Base-by-base conservation (phyloP, 768 basidiomycete genomes). In the Auricularia sp. region DNA sequence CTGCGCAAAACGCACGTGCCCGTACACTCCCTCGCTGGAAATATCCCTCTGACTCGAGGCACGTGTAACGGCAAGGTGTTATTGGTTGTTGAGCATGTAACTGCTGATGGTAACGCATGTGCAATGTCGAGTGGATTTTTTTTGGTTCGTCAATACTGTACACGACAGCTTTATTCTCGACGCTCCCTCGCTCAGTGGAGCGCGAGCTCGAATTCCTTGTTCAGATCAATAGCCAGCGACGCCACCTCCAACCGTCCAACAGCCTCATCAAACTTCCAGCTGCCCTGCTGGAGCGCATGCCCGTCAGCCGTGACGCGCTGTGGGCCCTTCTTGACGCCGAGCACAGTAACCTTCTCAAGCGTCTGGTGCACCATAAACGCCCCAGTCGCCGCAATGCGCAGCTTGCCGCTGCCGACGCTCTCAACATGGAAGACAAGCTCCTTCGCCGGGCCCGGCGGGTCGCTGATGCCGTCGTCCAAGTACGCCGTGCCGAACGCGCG, bases 381-480 rank as follows among this genome's bases (percentile, higher is more conserved):
- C 1, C 80, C 84, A 1, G 65, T 60, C 51, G 73, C 75, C 39
- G 66, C 66, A 42, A 42, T 42, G 39, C 2, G 39, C 39, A 42
- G 39, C 39, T 42, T 42, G 8, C 29, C 2, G 29, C 12, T 42
- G 39, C 39, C 39, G 3, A 7, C 39, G 39, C 39, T 14, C 39
- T 7, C 39, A 7, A 42, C 39, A 14, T 14, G 7, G 39, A 42
- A 42, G 8, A 14, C 39, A 7, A 42, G 39, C 12, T 42, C 39
- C 39, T 14, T 42, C 7, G 39, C 7, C 39, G 80, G 78, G n/a
- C 81, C 80, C n/a, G 84, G 84, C 23, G 84, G 83, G 64, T 80
- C 70, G 68, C 78, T 84, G 42, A 83, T 77, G 8, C 88, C 90
- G 69, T 91, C 90, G 70, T 91, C 90, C 21, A 91, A 67, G 70